Conservation (phyloP, 1,139 yeast species). For the Yamadazyma friedrichii region DNA sequence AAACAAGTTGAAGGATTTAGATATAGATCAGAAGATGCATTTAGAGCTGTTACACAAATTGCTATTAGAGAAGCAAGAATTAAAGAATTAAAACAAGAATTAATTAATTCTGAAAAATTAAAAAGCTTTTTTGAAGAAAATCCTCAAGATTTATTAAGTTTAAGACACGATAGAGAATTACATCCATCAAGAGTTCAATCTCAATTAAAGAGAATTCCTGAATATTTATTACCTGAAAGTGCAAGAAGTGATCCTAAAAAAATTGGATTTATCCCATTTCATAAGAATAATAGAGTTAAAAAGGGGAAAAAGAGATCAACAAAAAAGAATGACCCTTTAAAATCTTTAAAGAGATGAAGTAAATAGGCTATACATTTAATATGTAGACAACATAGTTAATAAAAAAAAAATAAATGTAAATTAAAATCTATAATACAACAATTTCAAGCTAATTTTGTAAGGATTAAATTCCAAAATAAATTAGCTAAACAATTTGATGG, state of each 20-base stretch:
- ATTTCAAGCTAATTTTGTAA: conserved; percentile 27
- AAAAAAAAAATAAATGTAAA: background rate
- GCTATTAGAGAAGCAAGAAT: conserved; percentile 93
- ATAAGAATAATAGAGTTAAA: conserved; percentile 49
- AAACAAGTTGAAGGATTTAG: conserved; percentile 94
- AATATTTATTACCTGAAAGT: conserved; percentile 80
- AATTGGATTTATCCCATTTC: conserved; percentile 77
- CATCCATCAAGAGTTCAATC: conserved; percentile 81
- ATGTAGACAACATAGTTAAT: no score
- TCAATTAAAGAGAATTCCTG: conserved; percentile 90
- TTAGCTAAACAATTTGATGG: conserved; percentile 59
- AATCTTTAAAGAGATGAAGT: conserved; percentile 33
- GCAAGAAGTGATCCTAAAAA: conserved; percentile 62
- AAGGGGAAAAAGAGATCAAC: conserved; percentile 39
- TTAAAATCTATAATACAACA: background rate
- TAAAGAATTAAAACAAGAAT: conserved; percentile 83
- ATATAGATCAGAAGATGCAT: conserved; percentile 96
- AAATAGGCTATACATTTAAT: no score
- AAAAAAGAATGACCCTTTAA: conserved; percentile 69
- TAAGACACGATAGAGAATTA: conserved; percentile 88
- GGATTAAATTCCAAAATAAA: conserved; percentile 54
- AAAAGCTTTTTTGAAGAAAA: conserved; percentile 96
- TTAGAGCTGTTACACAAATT: conserved; percentile 87
- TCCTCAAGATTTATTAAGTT: conserved; percentile 87
- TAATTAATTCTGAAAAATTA: conserved; percentile 83